A percentile compares a stretch with the other conserved stretches of the same genome.
Conservation (phyloP, 2,329 filamentous ascomycete genomes). For the Triangularia verruculosa region DNA sequence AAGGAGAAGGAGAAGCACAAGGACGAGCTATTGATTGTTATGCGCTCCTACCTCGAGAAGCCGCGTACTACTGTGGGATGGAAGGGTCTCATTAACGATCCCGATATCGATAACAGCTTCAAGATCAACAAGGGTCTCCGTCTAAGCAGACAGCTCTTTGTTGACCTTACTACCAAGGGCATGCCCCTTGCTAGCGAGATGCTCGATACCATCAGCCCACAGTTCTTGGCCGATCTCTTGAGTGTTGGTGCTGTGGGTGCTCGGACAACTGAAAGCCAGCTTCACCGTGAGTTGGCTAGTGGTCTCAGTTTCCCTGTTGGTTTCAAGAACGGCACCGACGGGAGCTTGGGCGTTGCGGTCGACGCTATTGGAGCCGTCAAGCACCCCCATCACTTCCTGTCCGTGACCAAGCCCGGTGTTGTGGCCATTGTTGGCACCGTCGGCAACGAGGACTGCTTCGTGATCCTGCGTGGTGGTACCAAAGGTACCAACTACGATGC, state of each 20-base stretch:
- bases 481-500: slow-evolving; percentile 93
- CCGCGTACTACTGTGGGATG: slow-evolving; percentile 95
- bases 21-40: slow-evolving; percentile 88
- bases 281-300: slow-evolving; percentile 90
- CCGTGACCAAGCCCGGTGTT: slow-evolving; percentile 92
- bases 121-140: slow-evolving; percentile 97
- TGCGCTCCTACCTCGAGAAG: slow-evolving; percentile 98
- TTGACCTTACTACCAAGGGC: slow-evolving; percentile 84
- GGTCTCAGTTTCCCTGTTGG: slow-evolving; percentile 96
- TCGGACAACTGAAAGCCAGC: slow-evolving; percentile 92
- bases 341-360: slow-evolving; percentile 81
- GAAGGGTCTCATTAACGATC: slow-evolving; percentile 99
- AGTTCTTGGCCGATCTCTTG: slow-evolving; percentile 90
- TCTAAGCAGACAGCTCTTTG: slow-evolving; percentile 83
- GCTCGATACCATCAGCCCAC: slow-evolving; percentile 95
- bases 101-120: slow-evolving; percentile 97
- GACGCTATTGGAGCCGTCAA: slow-evolving; percentile 92
- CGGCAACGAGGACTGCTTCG: slow-evolving; percentile 96
- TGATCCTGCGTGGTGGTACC: slow-evolving; percentile 88
- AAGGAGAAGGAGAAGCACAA: slow-evolving; percentile 82
- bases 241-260: slow-evolving; percentile 92
- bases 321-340: slow-evolving; percentile 99
- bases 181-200: slow-evolving; percentile 98
- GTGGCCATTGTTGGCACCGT: slow-evolving; percentile 92
- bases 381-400: slow-evolving; percentile 94